phyloP scores from a whole-genome alignment of 2,329 filamentous ascomycete species.

The Penicillium digitatum region DNA sequence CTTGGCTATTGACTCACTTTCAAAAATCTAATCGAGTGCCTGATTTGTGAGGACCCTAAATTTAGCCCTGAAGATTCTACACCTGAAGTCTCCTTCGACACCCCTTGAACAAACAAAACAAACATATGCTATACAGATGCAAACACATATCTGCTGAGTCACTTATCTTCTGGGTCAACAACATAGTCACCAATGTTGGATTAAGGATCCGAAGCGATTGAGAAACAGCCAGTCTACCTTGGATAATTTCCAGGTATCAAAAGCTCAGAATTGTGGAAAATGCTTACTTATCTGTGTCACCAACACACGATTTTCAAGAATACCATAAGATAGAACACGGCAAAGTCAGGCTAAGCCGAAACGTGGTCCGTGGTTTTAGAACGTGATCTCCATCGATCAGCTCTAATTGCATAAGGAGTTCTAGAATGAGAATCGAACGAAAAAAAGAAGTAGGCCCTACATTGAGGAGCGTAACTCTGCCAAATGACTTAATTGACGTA shows the following conservation, averaged over 20 bases:
- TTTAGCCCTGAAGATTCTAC: not conserved
- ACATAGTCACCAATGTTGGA: slow-evolving; percentile 19
- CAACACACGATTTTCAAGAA: not conserved
- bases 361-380: not conserved
- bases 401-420: not conserved
- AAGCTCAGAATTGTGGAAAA: not conserved
- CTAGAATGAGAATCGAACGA: not conserved
- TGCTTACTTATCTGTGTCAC: not conserved
- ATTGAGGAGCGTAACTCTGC: not conserved
- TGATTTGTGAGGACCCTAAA: not conserved
- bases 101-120: not conserved
- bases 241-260: not conserved
- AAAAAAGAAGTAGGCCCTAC: not conserved
- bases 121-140: slow-evolving; percentile 13
- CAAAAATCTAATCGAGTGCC: not conserved
- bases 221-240: not conserved
- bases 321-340: not conserved
- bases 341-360: not conserved
- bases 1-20: not conserved
- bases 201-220: not conserved
- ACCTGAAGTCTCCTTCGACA: not conserved
- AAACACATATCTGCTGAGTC: slow-evolving; percentile 40
- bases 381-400: not conserved
- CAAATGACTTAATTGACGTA: not conserved
- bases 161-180: slow-evolving; percentile 41